Conservation (phyloP, 2,329 filamentous ascomycete species). For the Pestalotiopsis fici region DNA sequence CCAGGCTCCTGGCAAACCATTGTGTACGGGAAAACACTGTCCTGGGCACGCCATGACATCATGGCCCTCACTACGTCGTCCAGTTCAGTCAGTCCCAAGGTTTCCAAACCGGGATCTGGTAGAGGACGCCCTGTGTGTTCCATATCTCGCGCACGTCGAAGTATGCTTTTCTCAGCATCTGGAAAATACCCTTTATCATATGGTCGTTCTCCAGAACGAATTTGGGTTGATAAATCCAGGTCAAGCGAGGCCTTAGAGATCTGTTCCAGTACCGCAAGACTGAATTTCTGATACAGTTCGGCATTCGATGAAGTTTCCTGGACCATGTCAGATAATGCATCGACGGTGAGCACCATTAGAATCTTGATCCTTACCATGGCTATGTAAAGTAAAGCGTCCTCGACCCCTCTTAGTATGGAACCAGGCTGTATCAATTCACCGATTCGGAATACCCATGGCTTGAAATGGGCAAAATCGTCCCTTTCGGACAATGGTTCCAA, state of each 20-base stretch:
- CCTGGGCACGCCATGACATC: neutral
- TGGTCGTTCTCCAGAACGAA: neutral
- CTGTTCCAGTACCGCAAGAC: neutral
- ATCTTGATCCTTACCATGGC: neutral
- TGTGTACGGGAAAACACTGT: neutral
- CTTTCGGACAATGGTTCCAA: neutral
- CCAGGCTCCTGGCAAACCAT: constrained; percentile 66
- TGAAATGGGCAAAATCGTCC: neutral
- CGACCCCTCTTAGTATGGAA: neutral
- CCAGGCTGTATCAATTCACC: neutral
- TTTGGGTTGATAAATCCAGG: neutral
- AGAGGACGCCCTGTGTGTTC: neutral
- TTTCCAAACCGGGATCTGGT: neutral
- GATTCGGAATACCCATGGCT: neutral
- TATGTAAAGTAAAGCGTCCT: neutral
- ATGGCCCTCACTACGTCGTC: neutral
- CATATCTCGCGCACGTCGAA: neutral
- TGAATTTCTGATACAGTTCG: neutral
- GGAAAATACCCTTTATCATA: neutral
- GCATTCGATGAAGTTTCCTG: neutral
- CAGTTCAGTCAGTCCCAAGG: neutral
- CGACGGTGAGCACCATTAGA: neutral
- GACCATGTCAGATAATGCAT: neutral
- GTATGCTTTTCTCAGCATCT: neutral
- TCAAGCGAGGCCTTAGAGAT: neutral